Evolutionary conservation across 805 yeast genomes (phyloP).

Genomic region (Hanseniaspora guilliermondii): DNA sequence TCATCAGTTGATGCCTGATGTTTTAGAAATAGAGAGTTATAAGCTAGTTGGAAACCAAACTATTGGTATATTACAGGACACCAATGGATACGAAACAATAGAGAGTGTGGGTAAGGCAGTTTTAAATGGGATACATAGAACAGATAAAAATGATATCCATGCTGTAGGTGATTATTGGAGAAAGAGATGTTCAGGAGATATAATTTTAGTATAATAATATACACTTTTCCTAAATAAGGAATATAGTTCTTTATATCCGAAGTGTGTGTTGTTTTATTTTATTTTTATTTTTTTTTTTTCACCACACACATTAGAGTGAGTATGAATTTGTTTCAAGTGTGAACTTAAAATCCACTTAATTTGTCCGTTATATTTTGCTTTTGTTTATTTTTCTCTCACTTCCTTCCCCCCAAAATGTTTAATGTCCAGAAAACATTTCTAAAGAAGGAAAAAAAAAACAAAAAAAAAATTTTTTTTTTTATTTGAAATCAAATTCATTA

Average conservation of each 20-base stretch:
- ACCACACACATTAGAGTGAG: no score
- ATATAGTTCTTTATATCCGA: neutral
- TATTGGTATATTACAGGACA: constrained; percentile 24
- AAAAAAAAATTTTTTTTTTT: neutral
- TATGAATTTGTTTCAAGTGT: no score
- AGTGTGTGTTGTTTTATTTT: neutral
- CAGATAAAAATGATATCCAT: constrained; percentile 33
- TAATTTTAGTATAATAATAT: constrained; percentile 1
- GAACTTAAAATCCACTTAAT: no score
- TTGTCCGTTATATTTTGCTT: no score
- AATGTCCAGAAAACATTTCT: no score
- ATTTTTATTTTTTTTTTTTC: no score
- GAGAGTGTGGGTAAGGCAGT: constrained; percentile 39
- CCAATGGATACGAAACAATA: constrained; percentile 40
- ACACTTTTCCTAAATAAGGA: neutral
- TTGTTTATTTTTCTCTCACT: no score
- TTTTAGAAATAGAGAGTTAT: constrained; percentile 42
- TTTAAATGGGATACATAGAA: constrained; percentile 42
- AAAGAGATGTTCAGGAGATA: constrained; percentile 45
- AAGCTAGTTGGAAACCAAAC: constrained; percentile 35
- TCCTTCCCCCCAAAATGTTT: no score
- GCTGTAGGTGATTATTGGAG: constrained; percentile 91
- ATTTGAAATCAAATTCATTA: neutral
- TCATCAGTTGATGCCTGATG: constrained; percentile 77
- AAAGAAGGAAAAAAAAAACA: neutral